Evolutionary conservation across 2,329 filamentous ascomycete genomes (phyloP).

Genomic region (Colletotrichum orchidophilum): DNA sequence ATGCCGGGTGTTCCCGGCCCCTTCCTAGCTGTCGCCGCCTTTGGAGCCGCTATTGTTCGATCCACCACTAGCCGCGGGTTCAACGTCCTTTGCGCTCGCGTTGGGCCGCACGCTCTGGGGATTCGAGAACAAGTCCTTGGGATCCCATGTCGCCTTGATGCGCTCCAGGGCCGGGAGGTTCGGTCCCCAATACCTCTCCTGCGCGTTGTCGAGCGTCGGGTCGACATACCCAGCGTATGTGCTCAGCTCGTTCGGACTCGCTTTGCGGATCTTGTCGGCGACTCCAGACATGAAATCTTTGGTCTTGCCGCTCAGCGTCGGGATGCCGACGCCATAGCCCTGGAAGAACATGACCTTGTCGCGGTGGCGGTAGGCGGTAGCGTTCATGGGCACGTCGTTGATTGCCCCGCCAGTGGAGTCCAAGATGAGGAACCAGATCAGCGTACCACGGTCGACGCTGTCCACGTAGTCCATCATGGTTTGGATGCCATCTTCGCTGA

Average conservation of each 20-base stretch:
- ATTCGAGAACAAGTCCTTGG: constrained; percentile 65
- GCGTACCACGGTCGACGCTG: constrained; percentile 56
- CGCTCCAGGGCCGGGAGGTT: constrained; percentile 57
- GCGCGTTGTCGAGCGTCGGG: constrained; percentile 53
- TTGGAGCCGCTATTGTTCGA: not conserved
- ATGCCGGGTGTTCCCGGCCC: constrained; percentile 22
- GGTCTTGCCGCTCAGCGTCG: constrained; percentile 54
- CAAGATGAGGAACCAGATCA: constrained; percentile 70
- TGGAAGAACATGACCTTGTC: constrained; percentile 73
- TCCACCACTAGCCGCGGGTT: constrained; percentile 2
- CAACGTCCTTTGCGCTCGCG: constrained; percentile 16
- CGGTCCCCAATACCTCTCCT: constrained; percentile 63
- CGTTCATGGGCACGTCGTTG: constrained; percentile 62
- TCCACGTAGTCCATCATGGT: constrained; percentile 65
- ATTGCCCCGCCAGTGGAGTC: constrained; percentile 69
- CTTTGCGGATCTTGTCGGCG: constrained; percentile 52
- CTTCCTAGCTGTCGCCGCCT: constrained; percentile 19
- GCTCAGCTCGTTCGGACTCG: constrained; percentile 51
- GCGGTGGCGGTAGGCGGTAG: constrained; percentile 70
- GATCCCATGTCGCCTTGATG: constrained; percentile 64
- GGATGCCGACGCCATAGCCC: constrained; percentile 65
- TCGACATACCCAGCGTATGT: constrained; percentile 74
- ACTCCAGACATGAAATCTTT: constrained; percentile 62
- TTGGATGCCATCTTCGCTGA: constrained; percentile 55
- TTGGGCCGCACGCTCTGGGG: constrained; percentile 62